phyloP scores from a whole-genome alignment of 2,329 filamentous ascomycete genomes.

The Paramyrothecium roridum region DNA sequence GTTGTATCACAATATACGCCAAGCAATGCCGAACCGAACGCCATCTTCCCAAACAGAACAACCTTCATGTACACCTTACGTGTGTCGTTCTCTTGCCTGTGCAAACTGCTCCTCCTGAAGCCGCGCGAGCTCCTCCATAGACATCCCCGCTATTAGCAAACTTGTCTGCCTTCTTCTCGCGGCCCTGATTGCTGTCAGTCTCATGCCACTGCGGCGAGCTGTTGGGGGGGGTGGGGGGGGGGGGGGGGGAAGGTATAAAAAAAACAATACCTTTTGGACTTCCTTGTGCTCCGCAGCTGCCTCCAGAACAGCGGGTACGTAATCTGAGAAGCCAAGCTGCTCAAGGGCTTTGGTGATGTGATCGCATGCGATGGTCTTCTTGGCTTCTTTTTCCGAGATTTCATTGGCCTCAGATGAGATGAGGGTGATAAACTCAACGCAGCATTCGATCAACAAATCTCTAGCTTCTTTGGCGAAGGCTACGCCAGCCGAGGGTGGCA shows the following conservation, averaged over 20 bases:
- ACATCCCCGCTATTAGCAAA: constrained; percentile 92
- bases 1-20: constrained; percentile 21
- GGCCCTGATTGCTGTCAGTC: constrained; percentile 59
- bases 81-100: constrained; percentile 52
- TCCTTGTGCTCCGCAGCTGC: constrained; percentile 92
- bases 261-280: constrained; percentile 78
- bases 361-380: constrained; percentile 98
- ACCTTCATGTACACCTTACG: constrained; percentile 10
- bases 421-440: constrained; percentile 97
- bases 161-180: constrained; percentile 96
- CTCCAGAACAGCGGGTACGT: constrained; percentile 81
- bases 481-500: constrained; percentile 70
- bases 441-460: constrained; percentile 95
- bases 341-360: constrained; percentile 95
- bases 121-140: constrained; percentile 82
- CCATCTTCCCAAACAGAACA: constrained; percentile 9
- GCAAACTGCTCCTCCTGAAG: constrained; percentile 92
- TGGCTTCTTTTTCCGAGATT: constrained; percentile 96
- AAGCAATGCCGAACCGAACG: constrained; percentile 28
- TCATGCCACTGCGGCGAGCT: constrained; percentile 34
- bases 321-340: constrained; percentile 88
- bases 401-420: constrained; percentile 99
- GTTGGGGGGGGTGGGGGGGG: constrained; percentile 19
- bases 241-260: too few species aligned
- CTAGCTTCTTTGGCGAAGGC: constrained; percentile 93